A percentile compares a stretch with the other conserved stretches of the same genome.
These are phyloP conservation scores for Elasticomyces elasticus DNA, from an alignment of 495 filamentous ascomycete species.

Conservation along the genomic window DNA sequence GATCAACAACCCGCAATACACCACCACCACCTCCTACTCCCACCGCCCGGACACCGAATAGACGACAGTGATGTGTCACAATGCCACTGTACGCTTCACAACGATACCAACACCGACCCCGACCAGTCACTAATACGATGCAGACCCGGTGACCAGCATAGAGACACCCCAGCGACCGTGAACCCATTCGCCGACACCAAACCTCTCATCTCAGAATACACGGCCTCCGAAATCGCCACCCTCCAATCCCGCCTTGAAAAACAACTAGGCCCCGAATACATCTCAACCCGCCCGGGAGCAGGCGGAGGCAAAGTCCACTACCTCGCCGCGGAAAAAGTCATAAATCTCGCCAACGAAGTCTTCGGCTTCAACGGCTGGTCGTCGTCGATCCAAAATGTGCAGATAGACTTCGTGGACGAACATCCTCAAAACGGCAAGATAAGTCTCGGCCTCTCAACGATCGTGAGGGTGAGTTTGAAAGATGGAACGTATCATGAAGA, in stretches of 20 bases:
- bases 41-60: not conserved
- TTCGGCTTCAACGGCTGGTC: slow-evolving; percentile 99
- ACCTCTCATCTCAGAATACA: slow-evolving; percentile 64
- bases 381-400: slow-evolving; percentile 73
- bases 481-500: slow-evolving; percentile 97
- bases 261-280: slow-evolving; percentile 93
- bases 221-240: slow-evolving; percentile 80
- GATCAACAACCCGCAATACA: not conserved
- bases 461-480: slow-evolving; percentile 75
- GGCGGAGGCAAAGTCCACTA: slow-evolving; percentile 82
- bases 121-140: slow-evolving; percentile 4
- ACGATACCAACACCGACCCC: not conserved
- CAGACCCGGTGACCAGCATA: slow-evolving; percentile 78
- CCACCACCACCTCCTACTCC: not conserved
- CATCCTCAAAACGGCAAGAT: slow-evolving; percentile 54
- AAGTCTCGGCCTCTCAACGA: slow-evolving; percentile 73
- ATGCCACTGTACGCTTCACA: slow-evolving; percentile 17
- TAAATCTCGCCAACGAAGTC: slow-evolving; percentile 91
- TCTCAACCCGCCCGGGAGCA: slow-evolving; percentile 72
- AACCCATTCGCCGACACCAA: slow-evolving; percentile 73
- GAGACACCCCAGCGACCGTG: slow-evolving; percentile 31
- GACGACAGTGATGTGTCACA: slow-evolving; percentile 4
- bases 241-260: slow-evolving; percentile 78
- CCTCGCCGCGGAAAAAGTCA: slow-evolving; percentile 83
- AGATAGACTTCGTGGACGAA: slow-evolving; percentile 84